These are phyloP conservation scores for Sphagnum contortum DNA, from an alignment of 225 moss, liverwort and hornwort species.

Conservation along the genomic window DNA sequence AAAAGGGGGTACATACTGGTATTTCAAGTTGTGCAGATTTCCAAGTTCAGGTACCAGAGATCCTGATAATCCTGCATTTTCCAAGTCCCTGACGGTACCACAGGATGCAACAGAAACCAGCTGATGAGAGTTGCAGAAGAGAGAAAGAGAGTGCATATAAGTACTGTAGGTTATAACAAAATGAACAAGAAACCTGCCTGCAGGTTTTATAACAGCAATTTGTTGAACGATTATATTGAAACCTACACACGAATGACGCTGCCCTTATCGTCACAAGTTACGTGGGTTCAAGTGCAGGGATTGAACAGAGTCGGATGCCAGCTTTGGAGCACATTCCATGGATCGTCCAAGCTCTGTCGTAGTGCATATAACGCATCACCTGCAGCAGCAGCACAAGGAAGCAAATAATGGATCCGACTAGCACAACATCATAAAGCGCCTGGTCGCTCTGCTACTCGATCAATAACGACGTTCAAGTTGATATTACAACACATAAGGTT, in stretches of 20 bases:
- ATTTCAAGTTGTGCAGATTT: conserved; percentile 38
- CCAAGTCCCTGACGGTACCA: conserved; percentile 37
- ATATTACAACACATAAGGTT: too few species aligned
- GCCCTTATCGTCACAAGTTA: conserved; percentile 45
- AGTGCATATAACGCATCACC: conserved; percentile 56
- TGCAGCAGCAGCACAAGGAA: conserved; percentile 1
- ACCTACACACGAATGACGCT: conserved; percentile 58
- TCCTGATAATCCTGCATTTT: conserved; percentile 51
- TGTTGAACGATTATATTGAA: not conserved
- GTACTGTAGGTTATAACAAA: not conserved
- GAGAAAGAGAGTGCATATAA: not conserved
- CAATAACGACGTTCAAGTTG: too few species aligned
- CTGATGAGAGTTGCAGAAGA: not conserved
- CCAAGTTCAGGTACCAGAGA: conserved; percentile 53
- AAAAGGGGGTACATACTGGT: conserved; percentile 17
- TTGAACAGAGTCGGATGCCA: conserved; percentile 66
- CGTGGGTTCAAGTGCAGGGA: conserved; percentile 67
- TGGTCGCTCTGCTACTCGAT: too few species aligned
- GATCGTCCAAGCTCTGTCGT: conserved; percentile 46
- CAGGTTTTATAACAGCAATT: too few species aligned
- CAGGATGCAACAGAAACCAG: not conserved
- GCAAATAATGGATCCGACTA: too few species aligned
- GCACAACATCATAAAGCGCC: too few species aligned
- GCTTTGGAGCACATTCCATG: conserved; percentile 54
- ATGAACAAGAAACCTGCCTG: not conserved